Conservation (phyloP, 805 yeast genomes). For the Starmera quercuum region DNA sequence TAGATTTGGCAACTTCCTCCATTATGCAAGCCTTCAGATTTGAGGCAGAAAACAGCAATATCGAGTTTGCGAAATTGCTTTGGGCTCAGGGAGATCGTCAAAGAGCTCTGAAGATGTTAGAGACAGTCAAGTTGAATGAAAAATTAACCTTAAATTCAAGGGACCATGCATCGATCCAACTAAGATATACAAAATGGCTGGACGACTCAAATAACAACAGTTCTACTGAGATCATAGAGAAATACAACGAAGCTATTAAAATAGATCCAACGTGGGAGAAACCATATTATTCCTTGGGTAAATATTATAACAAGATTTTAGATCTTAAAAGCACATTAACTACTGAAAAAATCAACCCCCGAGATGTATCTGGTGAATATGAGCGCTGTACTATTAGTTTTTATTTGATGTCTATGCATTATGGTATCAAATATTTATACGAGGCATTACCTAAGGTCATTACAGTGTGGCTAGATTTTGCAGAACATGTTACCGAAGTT, state of each 20-base stretch:
- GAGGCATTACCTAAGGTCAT: slow-evolving; percentile 88
- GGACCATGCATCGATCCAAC: slow-evolving; percentile 38
- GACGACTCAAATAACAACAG: slow-evolving; percentile 80
- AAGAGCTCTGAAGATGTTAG: slow-evolving; percentile 67
- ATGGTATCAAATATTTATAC: slow-evolving; percentile 58
- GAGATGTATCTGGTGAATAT: slow-evolving; percentile 37
- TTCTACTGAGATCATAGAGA: slow-evolving; percentile 60
- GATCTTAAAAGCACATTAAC: slow-evolving; percentile 47
- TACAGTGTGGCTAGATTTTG: slow-evolving; percentile 86
- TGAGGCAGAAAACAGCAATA: slow-evolving; percentile 38
- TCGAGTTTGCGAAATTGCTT: slow-evolving; percentile 72
- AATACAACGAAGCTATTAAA: slow-evolving; percentile 53
- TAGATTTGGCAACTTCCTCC: slow-evolving; percentile 65
- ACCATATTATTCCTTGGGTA: slow-evolving; percentile 74
- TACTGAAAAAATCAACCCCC: slow-evolving; percentile 11
- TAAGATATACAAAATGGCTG: slow-evolving; percentile 83
- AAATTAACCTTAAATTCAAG: slow-evolving; percentile 13
- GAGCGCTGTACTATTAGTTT: slow-evolving; percentile 48
- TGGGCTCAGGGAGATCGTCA: slow-evolving; percentile 90
- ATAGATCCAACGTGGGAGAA: slow-evolving; percentile 61
- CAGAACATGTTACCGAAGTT: slow-evolving; percentile 20
- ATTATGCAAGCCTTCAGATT: slow-evolving; percentile 46
- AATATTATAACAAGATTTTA: slow-evolving; percentile 67
- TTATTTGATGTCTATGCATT: slow-evolving; percentile 51
- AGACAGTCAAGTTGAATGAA: slow-evolving; percentile 24